Conservation (phyloP, 495 filamentous ascomycete species). For the Penicillium arizonense region DNA sequence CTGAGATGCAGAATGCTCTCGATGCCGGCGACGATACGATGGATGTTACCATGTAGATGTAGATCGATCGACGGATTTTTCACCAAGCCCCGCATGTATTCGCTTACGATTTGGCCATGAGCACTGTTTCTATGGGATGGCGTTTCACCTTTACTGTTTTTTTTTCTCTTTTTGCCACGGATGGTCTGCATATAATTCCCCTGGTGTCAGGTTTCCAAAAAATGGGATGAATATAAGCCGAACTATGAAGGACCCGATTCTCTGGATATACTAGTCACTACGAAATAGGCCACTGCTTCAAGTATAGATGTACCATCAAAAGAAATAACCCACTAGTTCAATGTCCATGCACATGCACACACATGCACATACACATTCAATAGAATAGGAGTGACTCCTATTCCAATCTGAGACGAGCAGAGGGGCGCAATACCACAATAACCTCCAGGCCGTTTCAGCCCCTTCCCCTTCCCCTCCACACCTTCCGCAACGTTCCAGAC, state of each 20-base stretch:
- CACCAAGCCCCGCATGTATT: conserved; percentile 17
- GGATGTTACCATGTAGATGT: conserved; percentile 54
- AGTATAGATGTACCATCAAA: neutral
- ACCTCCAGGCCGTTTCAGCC: neutral
- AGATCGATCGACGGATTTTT: neutral
- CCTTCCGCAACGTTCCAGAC: neutral
- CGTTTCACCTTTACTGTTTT: conserved; percentile 18
- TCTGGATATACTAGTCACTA: no score
- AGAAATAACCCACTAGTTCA: neutral
- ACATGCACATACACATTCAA: no score
- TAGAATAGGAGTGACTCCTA: conserved; percentile 2
- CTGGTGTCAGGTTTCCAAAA: conserved; percentile 20
- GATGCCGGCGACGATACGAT: conserved; percentile 89
- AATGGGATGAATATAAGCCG: conserved; percentile 5
- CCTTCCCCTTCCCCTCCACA: neutral
- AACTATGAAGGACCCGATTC: no score
- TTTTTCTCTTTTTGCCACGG: conserved; percentile 13
- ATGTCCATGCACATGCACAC: neutral
- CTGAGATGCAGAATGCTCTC: conserved; percentile 51
- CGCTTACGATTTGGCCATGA: conserved; percentile 33
- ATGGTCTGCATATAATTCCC: conserved; percentile 32
- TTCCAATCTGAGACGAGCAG: neutral
- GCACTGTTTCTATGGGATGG: conserved; percentile 34
- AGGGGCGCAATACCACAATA: neutral
- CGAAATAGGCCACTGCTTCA: no score